Evolutionary conservation across 208 protist species (phyloP), one percentile per base, ranked within the genome.

Genomic region (Leishmania lainsoni): DNA sequence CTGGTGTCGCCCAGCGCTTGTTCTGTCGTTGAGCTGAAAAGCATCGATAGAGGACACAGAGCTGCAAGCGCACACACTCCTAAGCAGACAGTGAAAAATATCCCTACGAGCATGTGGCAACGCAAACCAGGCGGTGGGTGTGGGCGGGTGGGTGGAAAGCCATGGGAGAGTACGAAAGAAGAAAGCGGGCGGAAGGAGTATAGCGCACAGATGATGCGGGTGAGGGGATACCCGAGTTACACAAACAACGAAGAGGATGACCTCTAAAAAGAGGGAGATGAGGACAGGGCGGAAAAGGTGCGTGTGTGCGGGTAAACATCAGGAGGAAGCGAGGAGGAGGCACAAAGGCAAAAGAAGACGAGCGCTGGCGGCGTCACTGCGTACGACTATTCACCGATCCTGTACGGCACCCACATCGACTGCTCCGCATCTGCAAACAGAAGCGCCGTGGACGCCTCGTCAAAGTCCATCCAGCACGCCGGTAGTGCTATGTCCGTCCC

Each of bases 381-480:
- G 10, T 32, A 52, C 52, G 35, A 20, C 69, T 77, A 77, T 0
- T 6, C 76, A 12, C 83, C 76, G 42, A 94, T 86, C 35, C 80
- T 54, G 48, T 90, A 86, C 12, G 90, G 90, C 78, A 93, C 85
- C 90, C 92, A 95, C 3, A 78, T 49, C 0, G 78, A 73, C 63
- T 90, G 90, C 48, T 78, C 76, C 2, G 84, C 77, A 71, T 91
- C 86, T 0, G 88, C n/a, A 58, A 94, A 84, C 32, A 96, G 83
- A 54, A 96, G 74, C 51, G 83, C 79, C 6, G 56, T 12, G 5
- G 74, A 76, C 42, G 29, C 71, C 5, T 58, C 45, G 74, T 96
- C 91, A 75, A 94, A 96, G 20, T 90, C 91, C 56, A 96, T 78
- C 91, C 93, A 96, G 78, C 84, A 92, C 48, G 83, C 75, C 5